Evolutionary conservation across 495 filamentous ascomycete species (phyloP).

Genomic region (Durotheca rogersii): DNA sequence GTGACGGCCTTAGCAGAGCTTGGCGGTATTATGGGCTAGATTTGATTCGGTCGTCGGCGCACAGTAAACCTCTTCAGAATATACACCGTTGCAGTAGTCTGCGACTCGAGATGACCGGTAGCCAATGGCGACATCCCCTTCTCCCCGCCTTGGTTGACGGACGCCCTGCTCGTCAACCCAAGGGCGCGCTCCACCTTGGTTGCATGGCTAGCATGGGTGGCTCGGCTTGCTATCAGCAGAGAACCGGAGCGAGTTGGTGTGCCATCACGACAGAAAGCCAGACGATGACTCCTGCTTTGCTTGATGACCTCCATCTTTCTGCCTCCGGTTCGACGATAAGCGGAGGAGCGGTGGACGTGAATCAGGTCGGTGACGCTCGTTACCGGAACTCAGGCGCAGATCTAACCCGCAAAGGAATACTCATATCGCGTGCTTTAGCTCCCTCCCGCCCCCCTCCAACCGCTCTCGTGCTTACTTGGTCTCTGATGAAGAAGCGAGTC

Average conservation of each 20-base stretch:
- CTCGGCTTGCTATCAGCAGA: constrained; percentile 26
- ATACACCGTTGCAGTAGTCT: constrained; percentile 28
- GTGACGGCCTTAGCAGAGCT: constrained; percentile 15
- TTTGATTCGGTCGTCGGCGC: constrained; percentile 9
- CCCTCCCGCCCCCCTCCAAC: constrained; percentile 2
- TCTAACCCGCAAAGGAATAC: constrained; percentile 5
- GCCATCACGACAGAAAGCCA: constrained; percentile 11
- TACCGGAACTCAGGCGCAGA: constrained; percentile 8
- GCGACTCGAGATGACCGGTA: constrained; percentile 9
- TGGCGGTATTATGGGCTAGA: constrained; percentile 15
- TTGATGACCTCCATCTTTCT: constrained; percentile 16
- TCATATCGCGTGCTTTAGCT: constrained; percentile 27
- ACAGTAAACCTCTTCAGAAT: constrained; percentile 20
- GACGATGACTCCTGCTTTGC: constrained; percentile 26
- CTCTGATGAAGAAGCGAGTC: constrained; percentile 23
- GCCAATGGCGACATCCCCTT: constrained; percentile 12
- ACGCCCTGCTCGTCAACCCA: constrained; percentile 39
- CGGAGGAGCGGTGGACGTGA: constrained; percentile 22
- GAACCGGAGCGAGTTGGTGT: constrained; percentile 16
- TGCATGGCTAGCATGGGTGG: constrained; percentile 21
- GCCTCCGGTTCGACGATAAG: constrained; percentile 20
- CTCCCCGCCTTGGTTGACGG: constrained; percentile 23
- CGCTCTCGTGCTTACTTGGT: constrained; percentile 11
- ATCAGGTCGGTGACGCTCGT: constrained; percentile 11
- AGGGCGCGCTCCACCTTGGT: constrained; percentile 36